Evolutionary conservation across 1,284 basidiomycete species (phyloP).

Genomic region (Puccinia horiana): DNA sequence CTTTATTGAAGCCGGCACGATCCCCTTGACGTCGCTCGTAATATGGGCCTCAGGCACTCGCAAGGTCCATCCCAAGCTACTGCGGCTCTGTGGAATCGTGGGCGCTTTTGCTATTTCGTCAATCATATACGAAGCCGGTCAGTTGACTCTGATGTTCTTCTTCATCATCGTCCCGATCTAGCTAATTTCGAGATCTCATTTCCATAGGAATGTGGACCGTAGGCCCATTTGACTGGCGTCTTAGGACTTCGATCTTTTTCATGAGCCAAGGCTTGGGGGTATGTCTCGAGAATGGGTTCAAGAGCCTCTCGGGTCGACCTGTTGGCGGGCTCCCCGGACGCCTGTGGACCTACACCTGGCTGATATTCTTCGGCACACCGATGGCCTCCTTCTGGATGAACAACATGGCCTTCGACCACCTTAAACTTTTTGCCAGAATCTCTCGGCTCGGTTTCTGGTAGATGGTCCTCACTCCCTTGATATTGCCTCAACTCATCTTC

Average conservation of each 20-base stretch:
- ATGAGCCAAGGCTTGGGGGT: slow-evolving; percentile 52
- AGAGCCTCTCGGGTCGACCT: slow-evolving; percentile 28
- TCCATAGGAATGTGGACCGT: slow-evolving; percentile 2
- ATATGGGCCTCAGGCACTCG: background rate
- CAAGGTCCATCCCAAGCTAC: background rate
- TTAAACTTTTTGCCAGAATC: background rate
- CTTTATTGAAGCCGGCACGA: slow-evolving; percentile 27
- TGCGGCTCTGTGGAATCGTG: background rate
- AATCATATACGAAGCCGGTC: slow-evolving; percentile 21
- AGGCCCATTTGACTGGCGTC: background rate
- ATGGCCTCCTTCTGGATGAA: background rate
- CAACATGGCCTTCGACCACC: background rate
- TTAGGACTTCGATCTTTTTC: slow-evolving; percentile 51
- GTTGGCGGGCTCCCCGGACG: slow-evolving; percentile 50
- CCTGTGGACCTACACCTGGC: slow-evolving; percentile 49
- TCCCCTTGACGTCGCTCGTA: background rate
- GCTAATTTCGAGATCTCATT: background rate
- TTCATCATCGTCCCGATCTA: too few relatives aligned
- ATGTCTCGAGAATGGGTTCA: slow-evolving; percentile 51
- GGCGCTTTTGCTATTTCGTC: slow-evolving; percentile 24
- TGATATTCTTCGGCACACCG: slow-evolving; percentile 29
- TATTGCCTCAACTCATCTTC: background rate
- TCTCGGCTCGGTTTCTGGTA: background rate
- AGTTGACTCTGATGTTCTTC: background rate
- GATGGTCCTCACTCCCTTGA: background rate